Percentiles rank a stretch among this genome's conserved stretches.
Evolutionary conservation across 768 basidiomycete species (phyloP).

Genomic region (Polyporus arcularius): DNA sequence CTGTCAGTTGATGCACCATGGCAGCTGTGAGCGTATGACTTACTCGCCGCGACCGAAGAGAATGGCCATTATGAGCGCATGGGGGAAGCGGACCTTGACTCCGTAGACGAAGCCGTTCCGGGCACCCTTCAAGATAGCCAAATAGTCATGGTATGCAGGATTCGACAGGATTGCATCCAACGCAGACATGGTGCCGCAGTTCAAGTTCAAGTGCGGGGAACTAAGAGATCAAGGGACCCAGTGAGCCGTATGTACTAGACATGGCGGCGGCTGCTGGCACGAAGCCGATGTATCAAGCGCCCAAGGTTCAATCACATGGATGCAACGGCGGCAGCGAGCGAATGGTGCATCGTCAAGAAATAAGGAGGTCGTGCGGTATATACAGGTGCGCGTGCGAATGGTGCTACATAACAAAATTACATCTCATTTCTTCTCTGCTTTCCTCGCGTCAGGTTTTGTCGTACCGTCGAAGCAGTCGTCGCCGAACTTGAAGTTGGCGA

Average conservation of each 20-base stretch:
- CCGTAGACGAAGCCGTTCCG: slow-evolving; percentile 90
- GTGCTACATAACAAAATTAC: too few species aligned
- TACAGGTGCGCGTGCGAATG: too few species aligned
- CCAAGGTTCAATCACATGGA: slow-evolving; percentile 11
- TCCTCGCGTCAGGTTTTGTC: slow-evolving; percentile 9
- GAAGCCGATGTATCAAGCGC: slow-evolving; percentile 13
- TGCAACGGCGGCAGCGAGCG: neutral
- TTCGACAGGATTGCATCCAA: slow-evolving; percentile 47
- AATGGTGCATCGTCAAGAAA: too few species aligned
- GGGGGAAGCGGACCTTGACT: slow-evolving; percentile 90
- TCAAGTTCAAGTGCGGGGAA: neutral
- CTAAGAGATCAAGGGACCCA: neutral
- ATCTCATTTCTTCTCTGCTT: too few species aligned
- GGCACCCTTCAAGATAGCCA: slow-evolving; percentile 93
- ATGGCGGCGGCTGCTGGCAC: slow-evolving; percentile 8
- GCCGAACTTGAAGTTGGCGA: slow-evolving; percentile 52
- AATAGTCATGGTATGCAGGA: slow-evolving; percentile 85
- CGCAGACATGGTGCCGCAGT: slow-evolving; percentile 27
- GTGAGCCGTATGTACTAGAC: neutral
- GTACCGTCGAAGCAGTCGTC: slow-evolving; percentile 49
- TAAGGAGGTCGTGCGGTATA: too few species aligned
- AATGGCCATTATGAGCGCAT: slow-evolving; percentile 95
- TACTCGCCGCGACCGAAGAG: slow-evolving; percentile 92
- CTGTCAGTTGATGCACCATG: slow-evolving; percentile 11
- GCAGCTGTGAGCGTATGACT: slow-evolving; percentile 36